phyloP scores from a whole-genome alignment of 495 filamentous ascomycete genomes.

The Xylaria cubensis region DNA sequence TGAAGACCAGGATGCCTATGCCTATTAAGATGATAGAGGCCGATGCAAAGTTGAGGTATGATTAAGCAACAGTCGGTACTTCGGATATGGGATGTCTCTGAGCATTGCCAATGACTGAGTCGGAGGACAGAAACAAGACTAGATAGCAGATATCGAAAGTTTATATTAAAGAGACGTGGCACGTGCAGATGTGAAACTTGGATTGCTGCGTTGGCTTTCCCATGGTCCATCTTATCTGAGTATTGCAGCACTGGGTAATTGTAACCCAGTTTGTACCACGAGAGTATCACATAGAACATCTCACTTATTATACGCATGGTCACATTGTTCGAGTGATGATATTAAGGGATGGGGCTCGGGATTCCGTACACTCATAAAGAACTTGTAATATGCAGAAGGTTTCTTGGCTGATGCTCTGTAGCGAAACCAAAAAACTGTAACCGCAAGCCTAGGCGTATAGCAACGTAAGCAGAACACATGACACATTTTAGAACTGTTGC shows the following conservation, averaged over 20 bases:
- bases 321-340: not conserved
- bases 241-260: too few relatives aligned
- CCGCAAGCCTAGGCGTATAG: too few relatives aligned
- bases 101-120: not conserved
- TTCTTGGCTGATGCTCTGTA: not conserved
- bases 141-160: not conserved
- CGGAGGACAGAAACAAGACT: not conserved
- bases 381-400: not conserved
- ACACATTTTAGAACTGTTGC: not conserved
- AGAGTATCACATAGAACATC: not conserved
- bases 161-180: not conserved
- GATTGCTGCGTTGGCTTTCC: not conserved
- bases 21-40: not conserved
- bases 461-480: not conserved
- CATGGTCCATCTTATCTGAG: not conserved
- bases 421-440: not conserved
- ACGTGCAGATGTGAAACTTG: not conserved
- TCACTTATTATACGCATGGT: not conserved
- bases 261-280: not conserved
- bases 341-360: not conserved
- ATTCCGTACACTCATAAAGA: not conserved
- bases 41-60: not conserved
- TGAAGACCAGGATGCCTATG: not conserved
- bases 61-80: not conserved
- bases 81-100: not conserved